A percentile compares a stretch with the other conserved stretches of the same genome.
These are phyloP conservation scores for Clitocybe nebularis DNA, from an alignment of 1,284 basidiomycete species.

Conservation along the genomic window DNA sequence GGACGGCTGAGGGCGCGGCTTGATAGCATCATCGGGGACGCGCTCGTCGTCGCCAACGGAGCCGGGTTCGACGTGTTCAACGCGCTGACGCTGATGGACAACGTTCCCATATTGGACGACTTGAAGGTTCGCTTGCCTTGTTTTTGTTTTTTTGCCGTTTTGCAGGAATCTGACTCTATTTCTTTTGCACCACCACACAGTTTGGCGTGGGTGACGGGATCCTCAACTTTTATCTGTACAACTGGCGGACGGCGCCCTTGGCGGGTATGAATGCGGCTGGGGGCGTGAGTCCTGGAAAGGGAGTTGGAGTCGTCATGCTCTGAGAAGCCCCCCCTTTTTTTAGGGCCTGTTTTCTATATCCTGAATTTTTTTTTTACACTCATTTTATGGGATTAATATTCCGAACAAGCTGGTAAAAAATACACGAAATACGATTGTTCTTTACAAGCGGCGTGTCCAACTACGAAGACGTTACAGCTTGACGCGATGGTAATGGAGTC, in stretches of 20 bases:
- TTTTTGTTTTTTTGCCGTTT: constrained; percentile 6
- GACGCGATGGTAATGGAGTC: too few species aligned
- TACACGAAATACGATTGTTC: too few species aligned
- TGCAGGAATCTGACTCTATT: constrained; percentile 7
- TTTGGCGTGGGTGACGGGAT: constrained; percentile 90
- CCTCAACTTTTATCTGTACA: constrained; percentile 90
- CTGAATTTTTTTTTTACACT: too few species aligned
- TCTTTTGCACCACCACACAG: constrained; percentile 34
- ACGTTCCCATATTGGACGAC: constrained; percentile 77
- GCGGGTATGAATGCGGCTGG: constrained; percentile 60
- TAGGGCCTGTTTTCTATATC: too few species aligned
- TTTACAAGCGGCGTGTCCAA: too few species aligned
- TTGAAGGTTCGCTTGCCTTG: constrained; percentile 64
- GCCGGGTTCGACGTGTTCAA: constrained; percentile 96
- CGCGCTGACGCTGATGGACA: constrained; percentile 93
- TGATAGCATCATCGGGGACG: constrained; percentile 70
- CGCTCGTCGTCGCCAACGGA: constrained; percentile 76
- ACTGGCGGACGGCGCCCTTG: constrained; percentile 82
- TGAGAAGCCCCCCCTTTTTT: too few species aligned
- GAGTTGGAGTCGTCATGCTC: constrained; percentile 81
- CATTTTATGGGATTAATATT: too few species aligned
- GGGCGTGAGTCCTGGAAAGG: constrained; percentile 56
- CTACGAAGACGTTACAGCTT: too few species aligned
- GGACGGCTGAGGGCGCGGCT: constrained; percentile 69
- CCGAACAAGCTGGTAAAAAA: too few species aligned